A percentile compares a stretch with the other conserved stretches of the same genome.
These are phyloP conservation scores for Aureobasidium musti DNA, from an alignment of 2,329 filamentous ascomycete species.

Conservation along the genomic window DNA sequence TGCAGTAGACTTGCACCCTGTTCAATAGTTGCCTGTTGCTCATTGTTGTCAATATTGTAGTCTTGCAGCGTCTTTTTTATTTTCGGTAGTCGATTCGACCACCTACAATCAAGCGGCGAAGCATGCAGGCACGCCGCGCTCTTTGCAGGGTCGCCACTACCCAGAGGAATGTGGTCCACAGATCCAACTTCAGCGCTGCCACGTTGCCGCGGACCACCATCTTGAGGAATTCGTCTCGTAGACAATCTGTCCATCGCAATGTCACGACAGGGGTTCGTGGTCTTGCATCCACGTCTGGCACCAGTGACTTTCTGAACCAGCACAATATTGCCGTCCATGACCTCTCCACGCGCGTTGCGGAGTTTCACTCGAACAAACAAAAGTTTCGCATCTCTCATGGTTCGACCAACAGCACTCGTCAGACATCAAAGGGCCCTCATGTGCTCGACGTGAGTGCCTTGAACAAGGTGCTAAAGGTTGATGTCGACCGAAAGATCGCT, in stretches of 20 bases:
- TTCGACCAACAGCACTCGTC: conserved; percentile 73
- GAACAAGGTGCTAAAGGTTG: conserved; percentile 62
- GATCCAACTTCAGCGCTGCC: conserved; percentile 12
- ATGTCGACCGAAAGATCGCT: conserved; percentile 56
- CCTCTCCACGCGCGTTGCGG: conserved; percentile 51
- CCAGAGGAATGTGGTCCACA: not conserved
- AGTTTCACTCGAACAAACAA: conserved; percentile 55
- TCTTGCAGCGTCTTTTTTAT: not conserved
- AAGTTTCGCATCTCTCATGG: conserved; percentile 77
- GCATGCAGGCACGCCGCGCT: conserved; percentile 15
- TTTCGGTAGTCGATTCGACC: not conserved
- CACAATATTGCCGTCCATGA: conserved; percentile 49
- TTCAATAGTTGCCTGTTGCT: not conserved
- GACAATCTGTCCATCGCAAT: not conserved
- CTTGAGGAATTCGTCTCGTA: not conserved
- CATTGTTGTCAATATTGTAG: not conserved
- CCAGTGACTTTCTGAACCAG: conserved; percentile 38
- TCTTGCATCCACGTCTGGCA: conserved; percentile 6
- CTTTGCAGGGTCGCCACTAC: conserved; percentile 18
- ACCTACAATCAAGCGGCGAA: not conserved
- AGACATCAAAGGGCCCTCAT: conserved; percentile 39
- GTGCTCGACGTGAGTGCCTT: conserved; percentile 68
- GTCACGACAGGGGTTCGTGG: not conserved
- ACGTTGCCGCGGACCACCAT: not conserved
- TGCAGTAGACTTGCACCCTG: not conserved